Evolutionary conservation across 2,329 filamentous ascomycete genomes (phyloP).

Genomic region (Alternaria gansuensis): DNA sequence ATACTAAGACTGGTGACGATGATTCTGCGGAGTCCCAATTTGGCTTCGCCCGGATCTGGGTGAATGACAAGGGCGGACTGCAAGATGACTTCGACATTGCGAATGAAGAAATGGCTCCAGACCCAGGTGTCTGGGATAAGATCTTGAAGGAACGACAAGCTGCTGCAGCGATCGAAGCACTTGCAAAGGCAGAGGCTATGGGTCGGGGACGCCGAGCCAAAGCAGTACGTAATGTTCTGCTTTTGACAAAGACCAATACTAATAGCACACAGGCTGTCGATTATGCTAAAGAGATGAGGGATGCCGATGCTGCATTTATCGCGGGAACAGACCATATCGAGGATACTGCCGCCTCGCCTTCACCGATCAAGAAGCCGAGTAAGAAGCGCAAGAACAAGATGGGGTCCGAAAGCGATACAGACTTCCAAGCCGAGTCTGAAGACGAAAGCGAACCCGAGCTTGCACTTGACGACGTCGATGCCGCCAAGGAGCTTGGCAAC

Average conservation of each 20-base stretch:
- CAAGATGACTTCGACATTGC: constrained; percentile 68
- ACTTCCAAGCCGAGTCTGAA: constrained; percentile 56
- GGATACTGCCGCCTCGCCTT: constrained; percentile 25
- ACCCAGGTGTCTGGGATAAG: constrained; percentile 83
- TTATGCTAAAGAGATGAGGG: constrained; percentile 55
- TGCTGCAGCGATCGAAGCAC: constrained; percentile 74
- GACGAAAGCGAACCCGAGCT: constrained; percentile 37
- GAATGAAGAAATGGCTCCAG: constrained; percentile 64
- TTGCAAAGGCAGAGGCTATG: constrained; percentile 74
- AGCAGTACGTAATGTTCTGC: constrained; percentile 54
- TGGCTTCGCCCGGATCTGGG: constrained; percentile 90
- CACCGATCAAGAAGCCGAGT: constrained; percentile 45
- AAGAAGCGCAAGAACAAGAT: constrained; percentile 43
- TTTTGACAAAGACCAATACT: constrained; percentile 2
- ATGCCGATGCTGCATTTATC: constrained; percentile 21
- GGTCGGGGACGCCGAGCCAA: constrained; percentile 84
- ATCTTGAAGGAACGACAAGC: constrained; percentile 86
- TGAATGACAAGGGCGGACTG: constrained; percentile 76
- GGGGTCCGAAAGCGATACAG: constrained; percentile 59
- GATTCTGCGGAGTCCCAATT: constrained; percentile 80
- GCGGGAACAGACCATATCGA: constrained; percentile 31
- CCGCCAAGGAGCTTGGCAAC: constrained; percentile 14
- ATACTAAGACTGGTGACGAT: constrained; percentile 71
- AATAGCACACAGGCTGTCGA: constrained; percentile 53
- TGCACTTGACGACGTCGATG: constrained; percentile 19